Percentiles rank a stretch among this genome's conserved stretches.
These are phyloP conservation scores for Colletotrichum cuscutae DNA, from an alignment of 2,329 filamentous ascomycete species.

Conservation along the genomic window DNA sequence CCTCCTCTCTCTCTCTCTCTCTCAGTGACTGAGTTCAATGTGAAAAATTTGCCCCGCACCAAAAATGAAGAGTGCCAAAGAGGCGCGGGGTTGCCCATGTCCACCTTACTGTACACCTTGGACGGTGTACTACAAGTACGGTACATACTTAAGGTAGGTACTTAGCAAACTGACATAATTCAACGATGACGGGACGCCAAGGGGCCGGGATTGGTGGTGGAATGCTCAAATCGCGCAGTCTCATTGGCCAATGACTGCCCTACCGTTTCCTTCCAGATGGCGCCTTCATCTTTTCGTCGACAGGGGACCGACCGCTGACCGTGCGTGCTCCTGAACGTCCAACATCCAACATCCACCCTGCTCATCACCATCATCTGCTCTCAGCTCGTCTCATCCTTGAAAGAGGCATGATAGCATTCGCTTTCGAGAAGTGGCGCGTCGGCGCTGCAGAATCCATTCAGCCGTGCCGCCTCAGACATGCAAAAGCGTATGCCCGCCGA, in stretches of 20 bases:
- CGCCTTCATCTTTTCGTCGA: background rate
- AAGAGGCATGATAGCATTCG: background rate
- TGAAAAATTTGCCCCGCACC: slow-evolving; percentile 11
- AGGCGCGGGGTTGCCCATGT: slow-evolving; percentile 12
- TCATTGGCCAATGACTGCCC: background rate
- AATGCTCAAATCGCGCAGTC: background rate
- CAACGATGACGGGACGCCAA: slow-evolving; percentile 14
- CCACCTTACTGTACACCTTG: background rate
- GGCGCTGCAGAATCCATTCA: background rate
- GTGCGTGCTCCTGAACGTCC: background rate
- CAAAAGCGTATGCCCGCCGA: background rate
- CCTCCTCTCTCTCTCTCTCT: background rate
- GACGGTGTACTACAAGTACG: background rate
- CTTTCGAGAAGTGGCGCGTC: background rate
- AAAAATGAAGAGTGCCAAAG: background rate
- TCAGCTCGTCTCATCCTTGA: background rate
- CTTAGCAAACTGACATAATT: background rate
- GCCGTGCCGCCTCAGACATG: background rate
- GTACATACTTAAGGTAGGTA: too few species aligned
- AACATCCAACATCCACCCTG: background rate
- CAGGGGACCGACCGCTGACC: background rate
- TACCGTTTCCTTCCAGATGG: background rate
- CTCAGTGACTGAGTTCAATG: background rate
- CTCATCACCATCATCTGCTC: background rate
- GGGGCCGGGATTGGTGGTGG: background rate